Conservation (phyloP, 495 filamentous ascomycete species). For the Penicillium robsamsonii region DNA sequence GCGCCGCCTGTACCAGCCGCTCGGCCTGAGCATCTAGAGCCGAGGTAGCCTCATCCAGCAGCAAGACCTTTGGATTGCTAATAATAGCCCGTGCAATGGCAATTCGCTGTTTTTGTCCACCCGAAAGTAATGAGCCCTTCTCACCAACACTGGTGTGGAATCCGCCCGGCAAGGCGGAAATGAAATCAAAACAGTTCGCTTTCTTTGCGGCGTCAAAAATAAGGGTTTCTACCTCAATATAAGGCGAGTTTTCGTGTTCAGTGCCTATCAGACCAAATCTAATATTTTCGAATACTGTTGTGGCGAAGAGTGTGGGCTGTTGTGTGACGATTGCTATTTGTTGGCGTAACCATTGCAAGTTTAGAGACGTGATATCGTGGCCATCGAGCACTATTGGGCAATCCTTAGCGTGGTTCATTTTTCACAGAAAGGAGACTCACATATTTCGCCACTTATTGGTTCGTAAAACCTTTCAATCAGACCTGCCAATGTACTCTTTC, state of each 20-base stretch:
- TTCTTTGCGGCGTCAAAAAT: neutral
- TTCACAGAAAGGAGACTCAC: neutral
- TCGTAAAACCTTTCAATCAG: neutral
- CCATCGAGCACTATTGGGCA: neutral
- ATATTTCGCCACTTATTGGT: neutral
- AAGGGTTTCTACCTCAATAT: neutral
- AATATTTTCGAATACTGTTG: neutral
- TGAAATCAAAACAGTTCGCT: neutral
- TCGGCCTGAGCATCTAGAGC: slow-evolving; percentile 90
- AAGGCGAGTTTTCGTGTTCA: neutral
- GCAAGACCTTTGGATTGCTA: neutral
- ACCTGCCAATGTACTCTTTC: neutral
- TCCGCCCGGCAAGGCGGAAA: neutral
- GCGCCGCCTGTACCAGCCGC: slow-evolving; percentile 84
- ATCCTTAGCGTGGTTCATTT: neutral
- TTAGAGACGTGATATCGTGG: neutral
- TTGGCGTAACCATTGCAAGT: neutral
- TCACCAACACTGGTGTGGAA: neutral
- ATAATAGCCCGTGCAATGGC: neutral
- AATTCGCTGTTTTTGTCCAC: neutral
- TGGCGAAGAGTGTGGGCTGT: neutral
- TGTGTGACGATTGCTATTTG: neutral
- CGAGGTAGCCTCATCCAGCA: slow-evolving; percentile 77
- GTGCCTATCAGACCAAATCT: neutral
- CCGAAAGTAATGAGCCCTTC: neutral